Evolutionary conservation across 2,329 filamentous ascomycete species (phyloP), one percentile per base, ranked within the genome.

Genomic region (Cladosporium sp.): DNA sequence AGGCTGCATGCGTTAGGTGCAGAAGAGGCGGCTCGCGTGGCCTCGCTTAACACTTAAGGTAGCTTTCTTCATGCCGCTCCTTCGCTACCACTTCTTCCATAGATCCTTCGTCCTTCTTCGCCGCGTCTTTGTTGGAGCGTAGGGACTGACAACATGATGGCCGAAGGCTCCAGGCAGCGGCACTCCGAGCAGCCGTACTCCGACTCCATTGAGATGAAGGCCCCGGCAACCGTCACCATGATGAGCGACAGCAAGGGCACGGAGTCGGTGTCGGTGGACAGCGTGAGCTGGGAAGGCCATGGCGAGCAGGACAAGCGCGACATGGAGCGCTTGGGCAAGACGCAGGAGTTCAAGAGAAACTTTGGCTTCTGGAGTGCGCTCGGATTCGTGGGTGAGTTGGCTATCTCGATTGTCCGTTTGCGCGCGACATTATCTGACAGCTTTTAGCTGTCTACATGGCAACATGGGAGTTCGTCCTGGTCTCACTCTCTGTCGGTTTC

Each of bases 391-490:
- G 61, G 48, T 50, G 43, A 22, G 42, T 43, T 32, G 42, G 14
- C n/a, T 9, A 14, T 42, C 31, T 28, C 31, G 51, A 33, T 35
- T 28, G 9, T 10, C 13, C 33, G 9, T 34, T 33, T 9, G 22
- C 13, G 4, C 19, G 33, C 13, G 13, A 38, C 9, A 5, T 19
- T 34, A 35, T 16, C 49, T 45, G 9, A 50, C 40, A 43, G 28
- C 7, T 19, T 9, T 3, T 33, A 50, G 48, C 59, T 1, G 58
- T 66, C n/a, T 63, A 63, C 51, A 66, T 66, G 62, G 60, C 56
- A 14, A 58, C 56, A 19, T 63, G 60, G 61, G 65, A 68, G 52
- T 67, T 64, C 35, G 62, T 68, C 4, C 56, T 67, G 31, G 60
- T 64, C 6, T 62, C 60, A 10, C 54, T 65, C 4, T 59, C 59